These are phyloP conservation scores for Pistacia vera DNA, from an alignment of 345 rosid genomes.

Conservation along the genomic window DNA sequence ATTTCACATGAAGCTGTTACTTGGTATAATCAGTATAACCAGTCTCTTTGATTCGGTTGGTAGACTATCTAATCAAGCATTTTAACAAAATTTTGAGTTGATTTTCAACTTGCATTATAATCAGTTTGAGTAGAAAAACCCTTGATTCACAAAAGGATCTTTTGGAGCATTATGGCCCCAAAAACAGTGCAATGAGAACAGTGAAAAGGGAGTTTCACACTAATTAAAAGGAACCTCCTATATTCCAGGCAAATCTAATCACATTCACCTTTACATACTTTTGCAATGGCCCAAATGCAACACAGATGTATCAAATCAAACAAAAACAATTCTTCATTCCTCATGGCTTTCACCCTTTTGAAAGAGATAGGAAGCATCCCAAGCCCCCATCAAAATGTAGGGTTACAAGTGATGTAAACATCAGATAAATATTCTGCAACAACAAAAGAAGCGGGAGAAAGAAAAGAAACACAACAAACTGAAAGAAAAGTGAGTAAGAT, in stretches of 20 bases:
- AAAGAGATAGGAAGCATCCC: constrained; percentile 62
- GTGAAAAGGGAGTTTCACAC: constrained; percentile 33
- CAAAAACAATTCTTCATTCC: constrained; percentile 45
- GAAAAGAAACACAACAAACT: constrained; percentile 14
- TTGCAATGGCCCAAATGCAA: constrained; percentile 39
- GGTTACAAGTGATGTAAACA: constrained; percentile 28
- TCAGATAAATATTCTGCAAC: constrained; percentile 9
- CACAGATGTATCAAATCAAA: constrained; percentile 40
- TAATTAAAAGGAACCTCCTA: constrained; percentile 32
- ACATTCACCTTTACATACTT: constrained; percentile 32
- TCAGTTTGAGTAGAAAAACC: background rate
- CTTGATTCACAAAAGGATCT: constrained; percentile 9
- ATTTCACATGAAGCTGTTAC: background rate
- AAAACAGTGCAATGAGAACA: constrained; percentile 16
- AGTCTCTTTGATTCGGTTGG: background rate
- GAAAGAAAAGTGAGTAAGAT: background rate
- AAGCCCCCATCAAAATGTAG: constrained; percentile 41
- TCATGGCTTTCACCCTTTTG: constrained; percentile 56
- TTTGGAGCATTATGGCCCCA: constrained; percentile 15
- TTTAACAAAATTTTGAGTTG: background rate
- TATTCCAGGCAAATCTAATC: constrained; percentile 41
- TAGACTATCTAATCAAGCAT: constrained; percentile 7
- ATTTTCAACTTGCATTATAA: background rate
- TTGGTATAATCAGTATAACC: background rate
- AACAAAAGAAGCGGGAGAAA: constrained; percentile 15